Base-by-base conservation (phyloP, 2,329 filamentous ascomycete species). In the Pseudogymnoascus sp. region DNA sequence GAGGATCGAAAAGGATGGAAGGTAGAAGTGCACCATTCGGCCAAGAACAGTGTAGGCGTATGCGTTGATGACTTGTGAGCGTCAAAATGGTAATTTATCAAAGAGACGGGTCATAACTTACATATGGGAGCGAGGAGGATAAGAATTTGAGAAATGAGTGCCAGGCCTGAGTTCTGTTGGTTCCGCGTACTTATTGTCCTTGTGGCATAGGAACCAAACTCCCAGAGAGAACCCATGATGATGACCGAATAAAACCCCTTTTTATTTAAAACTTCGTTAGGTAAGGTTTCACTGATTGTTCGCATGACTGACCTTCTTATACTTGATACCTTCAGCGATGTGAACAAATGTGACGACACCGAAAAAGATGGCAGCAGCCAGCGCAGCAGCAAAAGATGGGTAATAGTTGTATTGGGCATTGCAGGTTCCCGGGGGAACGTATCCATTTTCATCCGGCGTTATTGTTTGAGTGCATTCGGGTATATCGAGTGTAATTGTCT, bases 171-270 rank as follows among this genome's bases (percentile, higher is more conserved):
- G 6, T 65, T 72, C 36, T 74, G 68, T 59, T 75, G 75, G 30
- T 78, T 58, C 28, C 70, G 69, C 2, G 77, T 73, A 22, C 72
- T 73, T 1, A 77, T 65, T 0, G 74, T 67, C 28, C 78, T 76
- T 16, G 77, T 65, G 6, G 75, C 63, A 64, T 72, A 80, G 8
- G 73, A 72, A 1, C 68, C 66, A n/a, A 73, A 66, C 65, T 81
- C 77, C 76, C 77, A 79, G 0, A 66, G 25, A 2, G 67, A 66
- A 7, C 74, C 78, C 70, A 79, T 75, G 41, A 78, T 72, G 8
- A 81, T 72, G 3, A 78, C 74, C 75, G 74, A 77, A 60, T 70
- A 74, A 63, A 77, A 76, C 22, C 67, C 65, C 68, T 70, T 36
- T 61, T 3, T 8, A 12, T 11, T 12, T 61, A 16, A 57, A 60